Percentiles rank a stretch among this genome's conserved stretches.
These are phyloP conservation scores for Tetrahymena elliotti DNA, from an alignment of 73 alveolate species.

Conservation along the genomic window DNA sequence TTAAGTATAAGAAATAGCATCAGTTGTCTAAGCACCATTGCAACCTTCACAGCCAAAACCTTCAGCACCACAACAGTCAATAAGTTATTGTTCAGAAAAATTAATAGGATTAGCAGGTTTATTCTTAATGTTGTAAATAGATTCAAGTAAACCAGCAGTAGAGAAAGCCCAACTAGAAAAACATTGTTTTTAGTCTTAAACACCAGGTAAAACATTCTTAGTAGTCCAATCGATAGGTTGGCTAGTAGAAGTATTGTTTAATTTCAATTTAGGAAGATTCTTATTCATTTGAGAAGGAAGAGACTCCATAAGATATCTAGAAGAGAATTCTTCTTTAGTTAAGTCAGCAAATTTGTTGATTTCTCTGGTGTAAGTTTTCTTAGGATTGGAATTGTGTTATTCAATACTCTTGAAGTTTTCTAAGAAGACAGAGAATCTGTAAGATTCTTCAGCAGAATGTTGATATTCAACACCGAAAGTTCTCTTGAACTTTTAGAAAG, in stretches of 20 bases:
- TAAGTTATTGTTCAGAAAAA: conserved; percentile 46
- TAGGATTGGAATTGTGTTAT: conserved; percentile 23
- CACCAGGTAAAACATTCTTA: conserved; percentile 49
- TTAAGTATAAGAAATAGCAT: conserved; percentile 20
- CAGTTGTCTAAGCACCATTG: conserved; percentile 45
- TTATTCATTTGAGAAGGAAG: neutral
- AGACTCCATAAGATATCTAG: neutral
- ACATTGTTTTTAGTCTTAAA: conserved; percentile 36
- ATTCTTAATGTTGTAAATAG: neutral
- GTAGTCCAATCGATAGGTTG: conserved; percentile 3
- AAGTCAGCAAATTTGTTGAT: conserved; percentile 56
- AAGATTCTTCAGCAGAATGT: neutral
- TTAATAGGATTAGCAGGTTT: neutral
- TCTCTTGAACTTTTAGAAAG: neutral
- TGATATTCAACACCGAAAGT: neutral
- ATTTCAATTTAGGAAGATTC: neutral
- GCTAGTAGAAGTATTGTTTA: neutral
- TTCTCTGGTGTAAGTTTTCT: conserved; percentile 14
- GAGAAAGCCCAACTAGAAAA: conserved; percentile 59
- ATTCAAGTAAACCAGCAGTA: conserved; percentile 57
- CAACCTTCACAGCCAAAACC: conserved; percentile 54
- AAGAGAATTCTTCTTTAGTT: conserved; percentile 45
- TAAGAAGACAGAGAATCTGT: conserved; percentile 2
- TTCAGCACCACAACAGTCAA: conserved; percentile 43
- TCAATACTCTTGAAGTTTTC: conserved; percentile 22